Conservation (phyloP, 805 yeast species). For the Zygosaccharomyces bailii region DNA sequence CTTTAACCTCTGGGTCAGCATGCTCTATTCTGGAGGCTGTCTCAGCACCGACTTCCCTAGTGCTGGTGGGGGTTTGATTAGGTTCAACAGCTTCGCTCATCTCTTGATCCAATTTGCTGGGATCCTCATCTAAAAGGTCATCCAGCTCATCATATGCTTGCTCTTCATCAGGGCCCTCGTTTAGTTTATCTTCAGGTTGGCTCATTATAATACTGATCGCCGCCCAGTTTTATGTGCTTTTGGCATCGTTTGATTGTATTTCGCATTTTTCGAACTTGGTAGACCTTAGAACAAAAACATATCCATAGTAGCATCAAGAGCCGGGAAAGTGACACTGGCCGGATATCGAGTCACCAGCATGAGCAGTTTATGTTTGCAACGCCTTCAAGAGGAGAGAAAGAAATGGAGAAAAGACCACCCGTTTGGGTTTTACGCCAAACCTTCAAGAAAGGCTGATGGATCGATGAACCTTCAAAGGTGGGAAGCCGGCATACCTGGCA, state of each 20-base stretch:
- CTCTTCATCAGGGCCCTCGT: background rate
- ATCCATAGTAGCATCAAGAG: background rate
- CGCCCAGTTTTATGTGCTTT: background rate
- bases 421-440: conserved; percentile 94
- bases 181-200: background rate
- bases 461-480: conserved; percentile 78
- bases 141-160: conserved; percentile 74
- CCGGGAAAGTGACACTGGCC: background rate
- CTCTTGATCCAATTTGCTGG: conserved; percentile 35
- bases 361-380: conserved; percentile 65
- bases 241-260: background rate
- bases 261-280: background rate
- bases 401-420: conserved; percentile 99
- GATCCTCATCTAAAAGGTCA: conserved; percentile 78
- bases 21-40: conserved; percentile 8
- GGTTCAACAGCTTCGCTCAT: conserved; percentile 14
- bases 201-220: conserved; percentile 1
- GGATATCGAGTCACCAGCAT: conserved; percentile 19
- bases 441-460: conserved; percentile 76
- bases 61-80: conserved; percentile 20
- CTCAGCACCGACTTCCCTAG: conserved; percentile 1
- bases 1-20: conserved; percentile 35
- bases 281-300: background rate
- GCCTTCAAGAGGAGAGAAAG: conserved; percentile 93
- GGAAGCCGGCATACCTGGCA: conserved; percentile 97